Evolutionary conservation across 768 basidiomycete genomes (phyloP), one percentile per base, ranked within the genome.

Genomic region (Leccinum variicolor): DNA sequence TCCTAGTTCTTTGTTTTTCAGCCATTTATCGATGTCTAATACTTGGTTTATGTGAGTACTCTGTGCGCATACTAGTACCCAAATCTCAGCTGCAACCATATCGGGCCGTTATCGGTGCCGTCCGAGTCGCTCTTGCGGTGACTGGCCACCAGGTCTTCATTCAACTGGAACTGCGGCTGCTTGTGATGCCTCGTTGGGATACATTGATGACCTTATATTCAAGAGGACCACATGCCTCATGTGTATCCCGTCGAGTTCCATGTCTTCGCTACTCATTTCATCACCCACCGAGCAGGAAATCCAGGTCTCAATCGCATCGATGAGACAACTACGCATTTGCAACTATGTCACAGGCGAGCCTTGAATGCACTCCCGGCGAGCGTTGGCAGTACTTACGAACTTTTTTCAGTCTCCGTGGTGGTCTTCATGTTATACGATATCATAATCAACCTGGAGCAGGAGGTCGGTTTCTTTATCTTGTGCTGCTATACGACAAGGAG

Each of bases 381-480:
- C 25, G 9, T 43, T 4, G 19, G 14, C 21, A 34, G 31, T 8
- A 21, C 19, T 51, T 10, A 56, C 47, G 15, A 21, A 29, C 41
- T 5, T 33, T 21, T 46, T 52, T 45, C 19, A 64, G 63, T 62
- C 36, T 66, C 66, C 21, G 58, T 57, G 23, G 19, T 47, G 23
- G 21, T 41, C 7, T 60, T 66, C 47, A 68, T 63, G 56, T 19
- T 66, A 10, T 66, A 67, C 36, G 66, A 67, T 33, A 60, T 66
- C 39, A 13, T 60, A 10, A 60, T 60, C 49, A 68, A 68, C 17
- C 25, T 68, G 23, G n/a, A 64, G 23, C 53, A 39, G 25, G 66
- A 69, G 60, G 66, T 64, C 5, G 1, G 50, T 25, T 48, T 36
- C 10, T 21, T 31, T 36, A 1, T 48, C 6, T 6, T 31, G 19